Base-by-base conservation (phyloP, 371 early-diverging fungal genomes). In the Rhizopus stolonifer region DNA sequence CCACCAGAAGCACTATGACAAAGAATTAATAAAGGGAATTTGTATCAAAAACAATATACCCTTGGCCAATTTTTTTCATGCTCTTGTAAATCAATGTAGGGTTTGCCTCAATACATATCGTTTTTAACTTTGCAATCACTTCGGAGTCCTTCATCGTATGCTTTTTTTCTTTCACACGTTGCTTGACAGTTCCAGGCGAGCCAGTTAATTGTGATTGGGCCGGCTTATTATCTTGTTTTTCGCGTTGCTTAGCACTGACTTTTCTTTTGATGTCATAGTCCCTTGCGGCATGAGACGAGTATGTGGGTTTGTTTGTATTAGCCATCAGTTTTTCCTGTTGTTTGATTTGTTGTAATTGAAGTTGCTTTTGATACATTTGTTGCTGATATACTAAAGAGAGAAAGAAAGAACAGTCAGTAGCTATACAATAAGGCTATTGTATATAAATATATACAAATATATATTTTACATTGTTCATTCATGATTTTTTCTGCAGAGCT, bases 51-150 rank as follows among this genome's bases (percentile, higher is more conserved):
- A 7, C 4, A 7, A 29, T 29, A 29, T 29, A 89, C 87, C 89
- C 96, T 77, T 96, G 95, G 9, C 97, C 96, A 78, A 97, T 94
- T 80, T 94, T 94, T 60, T 87, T 81, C 67, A 95, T 81, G 62
- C 88, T 89, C 40, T 81, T 72, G 65, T 92, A 92, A 43, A 86
- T 56, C 51, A 80, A 77, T 23, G 79, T 86, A 19, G 96, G 96
- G 64, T 98, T 93, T 17, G 89, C 90, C 46, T 89, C 90, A 34
- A 87, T 94, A 74, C 95, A 94, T 36, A 98, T 91, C 0, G 89
- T 83, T 60, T 82, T 81, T 32, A 98, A 77, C 36, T 90, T 84
- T 17, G 87, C 89, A 53, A 98, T 84, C 18, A 98, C 87, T 52
- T 93, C 92, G 44, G 72, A 67, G 39, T 83, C 84, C 51, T 71